These are phyloP conservation scores for Rhododendron ferrugineum DNA, from an alignment of 148 eudicot genomes.

Conservation along the genomic window DNA sequence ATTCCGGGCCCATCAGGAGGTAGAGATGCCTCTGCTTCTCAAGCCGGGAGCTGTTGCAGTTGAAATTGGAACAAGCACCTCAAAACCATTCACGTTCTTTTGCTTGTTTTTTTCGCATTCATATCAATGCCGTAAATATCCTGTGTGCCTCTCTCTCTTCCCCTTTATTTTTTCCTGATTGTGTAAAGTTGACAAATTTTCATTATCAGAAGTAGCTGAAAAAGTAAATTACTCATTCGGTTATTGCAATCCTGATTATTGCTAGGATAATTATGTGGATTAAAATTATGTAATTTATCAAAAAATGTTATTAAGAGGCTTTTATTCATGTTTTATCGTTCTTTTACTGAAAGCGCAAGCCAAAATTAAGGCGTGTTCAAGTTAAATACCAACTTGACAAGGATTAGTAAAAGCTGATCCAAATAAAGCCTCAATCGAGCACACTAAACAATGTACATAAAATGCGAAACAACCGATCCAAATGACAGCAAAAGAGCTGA, in stretches of 20 bases:
- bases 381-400: not conserved
- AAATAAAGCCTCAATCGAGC: not conserved
- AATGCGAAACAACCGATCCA: not conserved
- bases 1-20: slow-evolving; percentile 69
- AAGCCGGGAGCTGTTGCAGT: slow-evolving; percentile 73
- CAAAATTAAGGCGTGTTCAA: not conserved
- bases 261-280: not conserved
- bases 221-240: not conserved
- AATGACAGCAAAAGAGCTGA: not conserved
- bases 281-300: not conserved
- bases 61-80: slow-evolving; percentile 13
- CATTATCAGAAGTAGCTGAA: not conserved
- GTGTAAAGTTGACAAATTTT: slow-evolving; percentile 1
- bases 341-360: not conserved
- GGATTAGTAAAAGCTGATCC: not conserved
- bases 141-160: not conserved
- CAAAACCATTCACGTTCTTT: not conserved
- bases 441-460: not conserved
- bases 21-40: slow-evolving; percentile 67
- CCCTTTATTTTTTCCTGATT: not conserved
- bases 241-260: not conserved
- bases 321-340: not conserved
- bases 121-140: slow-evolving; percentile 5
- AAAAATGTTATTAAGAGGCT: not conserved
- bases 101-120: not conserved